Evolutionary conservation across 805 yeast species (phyloP), one percentile per base, ranked within the genome.

Genomic region (Yamadazyma phyllophila): DNA sequence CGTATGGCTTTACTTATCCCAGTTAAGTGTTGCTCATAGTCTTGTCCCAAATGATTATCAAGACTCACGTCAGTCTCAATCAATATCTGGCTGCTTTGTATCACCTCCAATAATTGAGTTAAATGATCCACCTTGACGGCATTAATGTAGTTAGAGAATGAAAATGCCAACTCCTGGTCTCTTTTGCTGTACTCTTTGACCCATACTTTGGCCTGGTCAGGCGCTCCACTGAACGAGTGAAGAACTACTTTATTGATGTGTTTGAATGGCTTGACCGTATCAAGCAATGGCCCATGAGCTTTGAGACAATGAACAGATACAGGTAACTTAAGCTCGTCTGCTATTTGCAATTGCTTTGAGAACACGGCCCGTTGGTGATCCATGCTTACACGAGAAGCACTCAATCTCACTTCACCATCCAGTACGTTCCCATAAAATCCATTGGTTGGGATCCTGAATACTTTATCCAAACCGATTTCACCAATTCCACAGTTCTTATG

Each of bases 381-480:
- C 66, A 88, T 64, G 2, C 59, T 59, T 1, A 88, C 91, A 48
- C 74, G 72, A 46, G 77, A 78, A n/a, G 69, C 41, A 6, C 73
- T 57, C 34, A 72, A 56, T 43, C 53, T 72, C 12, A 42, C 43
- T 12, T 36, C 47, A 2, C 34, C 39, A n/a, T 43, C 44, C 10
- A 40, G 34, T 14, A 49, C 50, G 47, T 69, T 66, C 2, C 83
- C 83, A 46, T 67, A 68, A 57, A 61, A 81, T 1, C 90, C 89
- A 46, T 66, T 67, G 45, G 62, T 55, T 2, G 95, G 96, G 3
- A 91, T 61, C 31, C 87, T 63, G 57, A 88, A 87, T 26, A 80
- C 58, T 61, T 83, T 86, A 61, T 92, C 99, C 2, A 94, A 66
- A 0, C 99, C 99, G n/a, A 89, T 76, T 56, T 92, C 99, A 0